Conservation (phyloP, 1,284 basidiomycete genomes). For the Tilletia caries region DNA sequence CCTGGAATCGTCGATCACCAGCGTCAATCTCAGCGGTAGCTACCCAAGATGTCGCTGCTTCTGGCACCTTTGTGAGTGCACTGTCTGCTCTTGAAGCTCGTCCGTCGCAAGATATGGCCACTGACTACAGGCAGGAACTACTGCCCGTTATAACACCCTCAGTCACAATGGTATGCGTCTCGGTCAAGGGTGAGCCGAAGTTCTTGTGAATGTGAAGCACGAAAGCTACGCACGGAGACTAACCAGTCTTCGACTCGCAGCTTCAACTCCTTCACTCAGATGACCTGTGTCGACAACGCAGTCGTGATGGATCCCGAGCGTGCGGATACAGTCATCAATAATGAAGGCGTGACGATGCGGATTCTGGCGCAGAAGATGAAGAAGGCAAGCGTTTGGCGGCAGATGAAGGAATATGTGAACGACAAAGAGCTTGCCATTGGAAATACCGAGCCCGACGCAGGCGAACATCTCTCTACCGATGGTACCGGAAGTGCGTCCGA, state of each 20-base stretch:
- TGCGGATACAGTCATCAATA: conserved; percentile 8
- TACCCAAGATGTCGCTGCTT: not conserved
- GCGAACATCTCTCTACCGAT: too few relatives aligned
- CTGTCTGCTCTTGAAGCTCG: not conserved
- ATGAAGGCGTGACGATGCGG: conserved; percentile 13
- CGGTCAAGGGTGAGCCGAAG: not conserved
- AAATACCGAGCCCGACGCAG: conserved; percentile 3
- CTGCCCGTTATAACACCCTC: not conserved
- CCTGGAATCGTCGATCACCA: too few relatives aligned
- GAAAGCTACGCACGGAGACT: not conserved
- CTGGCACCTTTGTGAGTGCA: not conserved
- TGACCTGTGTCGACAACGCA: conserved; percentile 14
- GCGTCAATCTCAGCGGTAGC: too few relatives aligned
- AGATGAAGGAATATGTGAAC: conserved; percentile 8
- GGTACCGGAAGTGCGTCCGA: too few relatives aligned
- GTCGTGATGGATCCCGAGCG: conserved; percentile 11
- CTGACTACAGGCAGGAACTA: too few relatives aligned
- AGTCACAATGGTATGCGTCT: conserved; percentile 1
- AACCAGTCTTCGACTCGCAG: too few relatives aligned
- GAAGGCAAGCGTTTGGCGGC: conserved; percentile 15
- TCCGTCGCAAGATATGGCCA: too few relatives aligned
- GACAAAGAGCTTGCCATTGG: not conserved
- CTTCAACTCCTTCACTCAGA: conserved; percentile 15
- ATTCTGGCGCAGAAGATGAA: conserved; percentile 12
- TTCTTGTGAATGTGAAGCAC: not conserved